Base-by-base conservation (phyloP, 2,329 filamentous ascomycete species). In the Aspergillus sergii region DNA sequence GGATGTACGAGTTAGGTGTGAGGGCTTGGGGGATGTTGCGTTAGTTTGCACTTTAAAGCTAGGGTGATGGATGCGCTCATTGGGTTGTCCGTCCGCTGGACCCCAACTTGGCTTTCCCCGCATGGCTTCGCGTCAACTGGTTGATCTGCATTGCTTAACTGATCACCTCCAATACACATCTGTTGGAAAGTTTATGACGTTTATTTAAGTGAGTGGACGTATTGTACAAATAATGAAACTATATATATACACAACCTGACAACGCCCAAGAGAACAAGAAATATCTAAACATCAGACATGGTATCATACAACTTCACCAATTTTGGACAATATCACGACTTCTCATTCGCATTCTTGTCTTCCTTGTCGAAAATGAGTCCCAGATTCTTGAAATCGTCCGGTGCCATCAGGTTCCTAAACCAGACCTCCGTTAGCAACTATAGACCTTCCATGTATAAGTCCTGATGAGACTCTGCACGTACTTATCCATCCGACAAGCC, bases 401-500 rank as follows among this genome's bases (percentile, higher is more conserved):
- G 92, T 9, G 94, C 94, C 95, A 99, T 99, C 36, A 99, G 82
- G 75, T 98, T 97, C 70, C 93, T 93, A 71, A 34, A 41, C 11
- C 50, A 30, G 32, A 43, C 26, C 32, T 2, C 26, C 9, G 28
- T 41, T 55, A 55, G 50, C 36, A 9, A 14, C 9, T 11, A 26
- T 43, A 9, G 14, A 9, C n/a, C 23, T 23, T 21, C 16, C 34
- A 9, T 11, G 50, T 14, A 46, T 48, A 68, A n/a, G 55, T 43
- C 60, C 45, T 11, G 41, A 46, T 54, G 21, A 21, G 21, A 39
- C 2, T 21, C 4, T 21, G 45, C 23, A 81, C 89, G 75, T 82
- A 96, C 93, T 89, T 88, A 71, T 98, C 94, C 95, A 99, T 99
- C 56, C 95, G 88, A 79, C 95, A 99, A 57, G 88, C 83, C 59